These are phyloP conservation scores for Blastomyces silverae DNA, from an alignment of 2,329 filamentous ascomycete species.

Conservation along the genomic window DNA sequence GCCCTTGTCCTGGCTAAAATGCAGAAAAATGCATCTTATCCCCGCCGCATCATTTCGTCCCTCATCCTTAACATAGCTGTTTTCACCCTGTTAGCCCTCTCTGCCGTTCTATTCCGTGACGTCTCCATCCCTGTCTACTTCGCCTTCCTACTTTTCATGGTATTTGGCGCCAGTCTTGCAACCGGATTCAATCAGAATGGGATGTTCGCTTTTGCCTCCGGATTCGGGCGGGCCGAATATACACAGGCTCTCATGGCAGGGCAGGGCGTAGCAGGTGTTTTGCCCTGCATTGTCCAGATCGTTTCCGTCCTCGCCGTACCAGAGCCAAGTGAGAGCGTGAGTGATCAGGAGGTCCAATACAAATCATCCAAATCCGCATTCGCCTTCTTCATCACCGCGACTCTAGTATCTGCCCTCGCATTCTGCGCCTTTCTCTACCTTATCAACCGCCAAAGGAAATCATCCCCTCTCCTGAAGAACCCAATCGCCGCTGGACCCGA, in stretches of 20 bases:
- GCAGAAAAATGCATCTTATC: constrained; percentile 78
- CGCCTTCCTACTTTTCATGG: constrained; percentile 72
- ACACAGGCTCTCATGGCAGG: constrained; percentile 95
- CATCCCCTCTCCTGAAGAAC: constrained; percentile 7
- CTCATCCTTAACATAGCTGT: constrained; percentile 69
- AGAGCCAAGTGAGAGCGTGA: constrained; percentile 35
- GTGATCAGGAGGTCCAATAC: constrained; percentile 32
- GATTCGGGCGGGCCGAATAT: constrained; percentile 80
- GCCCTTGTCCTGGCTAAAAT: constrained; percentile 72
- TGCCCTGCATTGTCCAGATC: constrained; percentile 83
- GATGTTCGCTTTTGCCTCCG: constrained; percentile 81
- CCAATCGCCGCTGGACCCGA: constrained; percentile 43
- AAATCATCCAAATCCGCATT: constrained; percentile 66
- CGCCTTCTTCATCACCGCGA: constrained; percentile 84
- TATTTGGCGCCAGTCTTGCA: constrained; percentile 69
- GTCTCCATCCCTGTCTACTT: constrained; percentile 64
- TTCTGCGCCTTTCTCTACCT: constrained; percentile 70
- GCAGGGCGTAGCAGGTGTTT: constrained; percentile 82
- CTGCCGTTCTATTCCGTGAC: constrained; percentile 62
- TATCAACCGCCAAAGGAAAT: constrained; percentile 46
- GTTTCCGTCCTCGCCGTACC: constrained; percentile 66
- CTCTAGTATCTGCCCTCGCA: constrained; percentile 62
- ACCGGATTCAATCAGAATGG: constrained; percentile 89
- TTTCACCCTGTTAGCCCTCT: constrained; percentile 72
- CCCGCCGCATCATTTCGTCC: constrained; percentile 71